Evolutionary conservation across 2,329 filamentous ascomycete genomes (phyloP).

Genomic region (Ceratocystis diversiconidia): DNA sequence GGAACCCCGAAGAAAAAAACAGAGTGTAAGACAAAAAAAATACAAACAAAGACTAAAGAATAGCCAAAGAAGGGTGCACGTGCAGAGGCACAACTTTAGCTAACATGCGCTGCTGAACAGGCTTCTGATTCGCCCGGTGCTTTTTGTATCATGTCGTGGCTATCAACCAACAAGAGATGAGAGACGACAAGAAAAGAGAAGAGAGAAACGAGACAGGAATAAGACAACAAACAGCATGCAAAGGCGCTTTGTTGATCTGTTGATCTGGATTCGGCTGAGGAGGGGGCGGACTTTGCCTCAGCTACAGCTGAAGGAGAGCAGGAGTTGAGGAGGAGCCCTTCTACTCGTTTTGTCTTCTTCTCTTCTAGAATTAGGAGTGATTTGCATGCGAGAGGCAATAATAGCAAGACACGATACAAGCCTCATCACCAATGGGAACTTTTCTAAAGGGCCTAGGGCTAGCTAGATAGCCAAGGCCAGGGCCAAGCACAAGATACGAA

Average conservation of each 20-base stretch:
- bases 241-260: slow-evolving; percentile 1
- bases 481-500: not conserved
- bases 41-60: not conserved
- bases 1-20: not conserved
- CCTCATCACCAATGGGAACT: not conserved
- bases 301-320: not conserved
- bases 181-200: not conserved
- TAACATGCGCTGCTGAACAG: not conserved
- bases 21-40: not conserved
- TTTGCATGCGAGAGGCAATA: not conserved
- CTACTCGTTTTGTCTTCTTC: not conserved
- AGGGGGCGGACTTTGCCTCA: not conserved
- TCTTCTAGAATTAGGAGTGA: not conserved
- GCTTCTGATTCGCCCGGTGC: not conserved
- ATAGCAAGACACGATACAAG: not conserved
- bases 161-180: not conserved
- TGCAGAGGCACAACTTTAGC: not conserved
- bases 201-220: not conserved
- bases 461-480: too few species aligned
- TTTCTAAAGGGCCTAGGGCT: not conserved
- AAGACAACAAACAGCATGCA: too few species aligned
- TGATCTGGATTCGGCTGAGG: not conserved
- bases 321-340: not conserved
- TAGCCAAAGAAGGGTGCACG: not conserved
- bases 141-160: not conserved